A percentile compares a stretch with the other conserved stretches of the same genome.
phyloP scores from a whole-genome alignment of 176 grass and related monocot genomes.

The Carex scoparia region DNA sequence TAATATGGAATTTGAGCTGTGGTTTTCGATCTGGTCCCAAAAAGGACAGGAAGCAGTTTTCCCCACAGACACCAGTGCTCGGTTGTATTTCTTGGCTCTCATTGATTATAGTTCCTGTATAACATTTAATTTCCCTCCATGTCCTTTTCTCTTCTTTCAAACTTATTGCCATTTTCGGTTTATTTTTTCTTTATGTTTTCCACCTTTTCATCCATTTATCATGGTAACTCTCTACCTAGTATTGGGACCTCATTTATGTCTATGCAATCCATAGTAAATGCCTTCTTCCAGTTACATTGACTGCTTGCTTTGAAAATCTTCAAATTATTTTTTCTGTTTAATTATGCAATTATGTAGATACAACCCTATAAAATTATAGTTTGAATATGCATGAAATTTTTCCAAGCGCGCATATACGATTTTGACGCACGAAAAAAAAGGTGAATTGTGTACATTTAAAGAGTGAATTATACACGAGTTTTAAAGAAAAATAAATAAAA shows the following conservation, averaged over 20 bases:
- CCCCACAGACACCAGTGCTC: conserved; percentile 12
- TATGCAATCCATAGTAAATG: not conserved
- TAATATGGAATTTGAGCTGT: not conserved
- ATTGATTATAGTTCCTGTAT: conserved; percentile 18
- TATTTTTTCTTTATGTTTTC: not conserved
- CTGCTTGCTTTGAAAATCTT: not conserved
- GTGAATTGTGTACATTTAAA: no score
- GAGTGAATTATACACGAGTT: no score
- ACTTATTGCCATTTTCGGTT: conserved; percentile 19
- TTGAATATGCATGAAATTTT: not conserved
- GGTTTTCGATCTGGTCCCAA: conserved; percentile 4
- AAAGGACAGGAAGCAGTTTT: conserved; percentile 9
- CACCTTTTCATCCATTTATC: conserved; percentile 8
- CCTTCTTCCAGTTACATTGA: not conserved
- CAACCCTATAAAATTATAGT: not conserved
- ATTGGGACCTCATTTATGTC: not conserved
- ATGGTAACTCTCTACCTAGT: conserved; percentile 1
- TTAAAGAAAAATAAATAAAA: no score
- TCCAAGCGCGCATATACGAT: no score
- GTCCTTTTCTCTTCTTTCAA: conserved; percentile 16
- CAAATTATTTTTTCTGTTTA: not conserved
- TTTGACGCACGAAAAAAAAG: no score
- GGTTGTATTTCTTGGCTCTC: conserved; percentile 13
- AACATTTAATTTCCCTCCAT: conserved; percentile 24
- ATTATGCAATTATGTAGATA: not conserved